These are phyloP conservation scores for Syzygium aqueum DNA, from an alignment of 345 rosid species.

Conservation along the genomic window DNA sequence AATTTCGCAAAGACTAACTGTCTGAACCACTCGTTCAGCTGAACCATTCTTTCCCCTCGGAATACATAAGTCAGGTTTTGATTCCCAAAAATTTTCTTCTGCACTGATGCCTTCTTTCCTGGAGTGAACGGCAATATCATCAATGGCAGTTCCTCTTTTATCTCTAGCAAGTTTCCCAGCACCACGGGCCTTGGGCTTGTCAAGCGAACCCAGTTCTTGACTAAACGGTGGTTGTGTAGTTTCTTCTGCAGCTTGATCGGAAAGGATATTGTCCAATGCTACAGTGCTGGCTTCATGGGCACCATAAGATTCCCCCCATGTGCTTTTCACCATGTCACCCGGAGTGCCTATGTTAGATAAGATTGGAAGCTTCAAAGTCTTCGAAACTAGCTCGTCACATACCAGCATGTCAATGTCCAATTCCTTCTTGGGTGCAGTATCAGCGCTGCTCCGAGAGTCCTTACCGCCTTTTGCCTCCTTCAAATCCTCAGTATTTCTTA, in stretches of 20 bases:
- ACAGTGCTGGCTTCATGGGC: slow-evolving; percentile 26
- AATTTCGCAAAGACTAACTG: slow-evolving; percentile 31
- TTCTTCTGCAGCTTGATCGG: slow-evolving; percentile 33
- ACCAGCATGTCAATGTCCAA: slow-evolving; percentile 24
- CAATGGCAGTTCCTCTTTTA: slow-evolving; percentile 27
- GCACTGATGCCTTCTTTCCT: slow-evolving; percentile 27
- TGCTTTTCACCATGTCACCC: slow-evolving; percentile 22
- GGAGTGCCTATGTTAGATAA: slow-evolving; percentile 38
- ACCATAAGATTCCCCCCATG: slow-evolving; percentile 14
- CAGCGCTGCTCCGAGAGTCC: slow-evolving; percentile 19
- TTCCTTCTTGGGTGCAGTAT: slow-evolving; percentile 24
- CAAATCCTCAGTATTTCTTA: slow-evolving; percentile 30
- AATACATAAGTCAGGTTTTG: neutral
- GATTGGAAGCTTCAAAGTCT: slow-evolving; percentile 61
- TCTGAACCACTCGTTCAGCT: neutral
- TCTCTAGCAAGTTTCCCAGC: slow-evolving; percentile 46
- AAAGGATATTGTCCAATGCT: slow-evolving; percentile 25
- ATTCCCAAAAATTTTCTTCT: neutral
- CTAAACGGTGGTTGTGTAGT: slow-evolving; percentile 16
- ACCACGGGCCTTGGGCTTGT: slow-evolving; percentile 34
- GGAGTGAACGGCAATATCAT: slow-evolving; percentile 20
- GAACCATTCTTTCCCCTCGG: slow-evolving; percentile 27
- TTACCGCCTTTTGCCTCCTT: slow-evolving; percentile 27
- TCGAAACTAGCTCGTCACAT: slow-evolving; percentile 65
- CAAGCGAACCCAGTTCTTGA: slow-evolving; percentile 30